Evolutionary conservation across 306 rosid species (phyloP).

Genomic region (Casuarina glauca): DNA sequence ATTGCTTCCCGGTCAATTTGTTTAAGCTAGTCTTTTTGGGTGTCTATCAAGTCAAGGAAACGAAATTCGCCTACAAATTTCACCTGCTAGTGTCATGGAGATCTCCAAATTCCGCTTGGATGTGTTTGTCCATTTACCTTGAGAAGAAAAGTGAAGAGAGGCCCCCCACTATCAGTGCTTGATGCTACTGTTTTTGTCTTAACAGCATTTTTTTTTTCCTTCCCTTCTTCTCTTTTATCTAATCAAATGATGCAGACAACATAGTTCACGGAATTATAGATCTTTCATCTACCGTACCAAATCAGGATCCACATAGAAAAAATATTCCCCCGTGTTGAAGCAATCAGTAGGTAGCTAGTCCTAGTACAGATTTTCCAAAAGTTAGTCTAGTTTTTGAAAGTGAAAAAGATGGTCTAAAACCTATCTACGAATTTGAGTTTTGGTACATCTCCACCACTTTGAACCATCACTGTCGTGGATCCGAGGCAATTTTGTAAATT

Average conservation of each 20-base stretch:
- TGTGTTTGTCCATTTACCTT: not conserved
- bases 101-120: not conserved
- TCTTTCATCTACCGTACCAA: not conserved
- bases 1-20: too few species aligned
- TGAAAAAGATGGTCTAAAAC: not conserved
- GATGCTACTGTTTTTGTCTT: not conserved
- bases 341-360: not conserved
- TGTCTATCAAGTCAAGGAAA: too few species aligned
- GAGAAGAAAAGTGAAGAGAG: not conserved
- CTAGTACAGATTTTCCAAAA: not conserved
- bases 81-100: not conserved
- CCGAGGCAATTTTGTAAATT: conserved; percentile 1
- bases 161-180: not conserved
- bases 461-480: not conserved
- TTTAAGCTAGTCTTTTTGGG: too few species aligned
- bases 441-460: conserved; percentile 17
- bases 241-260: not conserved
- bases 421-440: conserved; percentile 2
- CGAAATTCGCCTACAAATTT: not conserved
- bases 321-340: not conserved
- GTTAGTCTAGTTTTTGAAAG: conserved; percentile 16
- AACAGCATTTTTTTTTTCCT: not conserved
- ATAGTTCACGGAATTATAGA: not conserved
- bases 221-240: not conserved
- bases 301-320: not conserved